A percentile compares a stretch with the other conserved stretches of the same genome.
These are phyloP conservation scores for Parsonsia alboflavescens DNA, from an alignment of 257 asterid species.

Conservation along the genomic window DNA sequence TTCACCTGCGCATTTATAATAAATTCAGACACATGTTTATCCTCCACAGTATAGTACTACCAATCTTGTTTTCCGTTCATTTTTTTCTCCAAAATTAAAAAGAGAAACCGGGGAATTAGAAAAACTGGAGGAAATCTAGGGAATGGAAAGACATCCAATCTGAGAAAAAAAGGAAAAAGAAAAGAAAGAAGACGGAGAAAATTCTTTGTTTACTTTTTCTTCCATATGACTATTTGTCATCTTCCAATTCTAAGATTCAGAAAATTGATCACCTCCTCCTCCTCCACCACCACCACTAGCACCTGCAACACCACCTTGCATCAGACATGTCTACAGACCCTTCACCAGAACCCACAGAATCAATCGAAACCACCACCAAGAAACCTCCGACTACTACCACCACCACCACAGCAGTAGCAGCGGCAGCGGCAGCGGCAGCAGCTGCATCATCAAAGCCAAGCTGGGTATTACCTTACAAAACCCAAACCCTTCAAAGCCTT, in stretches of 20 bases:
- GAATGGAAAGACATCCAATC: background rate
- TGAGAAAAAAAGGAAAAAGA: background rate
- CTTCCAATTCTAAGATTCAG: slow-evolving; percentile 8
- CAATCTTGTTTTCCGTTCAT: too few species aligned
- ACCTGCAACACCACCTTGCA: background rate
- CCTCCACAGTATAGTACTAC: too few species aligned
- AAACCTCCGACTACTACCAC: slow-evolving; percentile 9
- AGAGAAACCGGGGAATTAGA: too few species aligned
- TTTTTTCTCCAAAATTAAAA: too few species aligned
- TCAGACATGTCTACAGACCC: slow-evolving; percentile 19
- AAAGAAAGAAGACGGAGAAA: background rate
- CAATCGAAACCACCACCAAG: slow-evolving; percentile 12
- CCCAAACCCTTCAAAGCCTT: slow-evolving; percentile 22
- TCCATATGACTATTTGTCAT: background rate
- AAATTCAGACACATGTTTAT: too few species aligned
- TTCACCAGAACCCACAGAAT: slow-evolving; percentile 19
- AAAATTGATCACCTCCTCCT: background rate
- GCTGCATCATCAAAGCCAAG: slow-evolving; percentile 12
- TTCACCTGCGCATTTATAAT: too few species aligned
- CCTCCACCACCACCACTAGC: background rate
- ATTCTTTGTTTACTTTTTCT: background rate
- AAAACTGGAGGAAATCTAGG: slow-evolving; percentile 2
- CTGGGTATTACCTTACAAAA: slow-evolving; percentile 33
- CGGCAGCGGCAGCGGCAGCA: background rate
- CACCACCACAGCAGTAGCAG: background rate